Percentiles rank a stretch among this genome's conserved stretches.
Evolutionary conservation across 2,329 filamentous ascomycete genomes (phyloP).

Genomic region (Balansia obtecta): DNA sequence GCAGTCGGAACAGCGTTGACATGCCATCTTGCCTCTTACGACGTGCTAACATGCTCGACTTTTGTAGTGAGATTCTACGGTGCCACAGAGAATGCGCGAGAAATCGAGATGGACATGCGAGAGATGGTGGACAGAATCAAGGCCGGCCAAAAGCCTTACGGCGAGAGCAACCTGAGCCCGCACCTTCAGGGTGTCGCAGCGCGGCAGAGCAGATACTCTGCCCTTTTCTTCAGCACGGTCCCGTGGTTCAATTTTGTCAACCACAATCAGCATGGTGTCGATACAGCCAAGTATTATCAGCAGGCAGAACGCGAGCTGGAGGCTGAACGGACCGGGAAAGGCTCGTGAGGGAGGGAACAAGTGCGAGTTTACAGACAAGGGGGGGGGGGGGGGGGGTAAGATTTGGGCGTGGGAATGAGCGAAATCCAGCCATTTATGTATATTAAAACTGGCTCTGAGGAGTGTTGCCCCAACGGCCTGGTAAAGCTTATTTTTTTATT

Average conservation of each 20-base stretch:
- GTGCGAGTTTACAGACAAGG: neutral
- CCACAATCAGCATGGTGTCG: conserved; percentile 87
- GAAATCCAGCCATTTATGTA: neutral
- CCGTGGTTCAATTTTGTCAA: conserved; percentile 99
- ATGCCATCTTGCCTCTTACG: neutral
- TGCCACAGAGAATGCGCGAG: conserved; percentile 80
- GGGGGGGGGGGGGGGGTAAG: neutral
- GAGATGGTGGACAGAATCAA: conserved; percentile 98
- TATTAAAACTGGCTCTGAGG: conserved; percentile 4
- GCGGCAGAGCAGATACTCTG: conserved; percentile 84
- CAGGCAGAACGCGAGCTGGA: conserved; percentile 91
- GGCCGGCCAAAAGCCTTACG: conserved; percentile 80
- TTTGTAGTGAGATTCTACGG: conserved; percentile 83
- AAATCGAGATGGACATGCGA: conserved; percentile 90
- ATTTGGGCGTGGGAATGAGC: neutral
- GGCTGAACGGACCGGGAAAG: conserved; percentile 39
- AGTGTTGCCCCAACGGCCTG: conserved; percentile 11
- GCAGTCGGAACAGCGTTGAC: neutral
- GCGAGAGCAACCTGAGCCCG: conserved; percentile 61
- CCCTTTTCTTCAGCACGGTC: conserved; percentile 69
- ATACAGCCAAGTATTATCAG: conserved; percentile 96
- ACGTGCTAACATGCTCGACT: neutral
- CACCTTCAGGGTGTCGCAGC: conserved; percentile 91
- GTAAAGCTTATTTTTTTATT: neutral
- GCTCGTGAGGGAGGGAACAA: neutral